These are phyloP conservation scores for Macroventuria anomochaeta DNA, from an alignment of 2,329 filamentous ascomycete genomes.

Conservation along the genomic window DNA sequence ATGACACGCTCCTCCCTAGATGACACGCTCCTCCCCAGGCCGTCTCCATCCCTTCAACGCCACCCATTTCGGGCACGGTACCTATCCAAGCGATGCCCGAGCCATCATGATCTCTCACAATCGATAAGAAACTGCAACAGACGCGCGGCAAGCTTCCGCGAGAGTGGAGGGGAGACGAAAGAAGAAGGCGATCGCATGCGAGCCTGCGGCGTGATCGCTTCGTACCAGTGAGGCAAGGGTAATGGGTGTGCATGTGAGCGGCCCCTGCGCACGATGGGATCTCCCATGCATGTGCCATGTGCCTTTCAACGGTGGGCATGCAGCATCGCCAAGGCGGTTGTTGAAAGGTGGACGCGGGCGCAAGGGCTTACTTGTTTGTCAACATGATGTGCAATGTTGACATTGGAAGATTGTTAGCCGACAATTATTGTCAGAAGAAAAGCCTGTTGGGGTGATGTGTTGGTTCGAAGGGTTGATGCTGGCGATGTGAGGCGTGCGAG, in stretches of 20 bases:
- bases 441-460: not conserved
- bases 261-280: conserved; percentile 8
- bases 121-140: conserved; percentile 1
- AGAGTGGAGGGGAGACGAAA: not conserved
- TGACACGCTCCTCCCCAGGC: conserved; percentile 7
- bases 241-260: conserved; percentile 7
- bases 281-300: conserved; percentile 16
- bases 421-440: not conserved
- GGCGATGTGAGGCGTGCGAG: conserved; percentile 6
- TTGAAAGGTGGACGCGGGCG: conserved; percentile 6
- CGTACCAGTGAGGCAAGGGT: not conserved
- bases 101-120: not conserved
- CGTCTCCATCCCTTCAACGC: conserved; percentile 4
- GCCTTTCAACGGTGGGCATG: conserved; percentile 10
- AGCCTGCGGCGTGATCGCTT: conserved; percentile 5
- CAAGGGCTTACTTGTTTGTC: conserved; percentile 7
- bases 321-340: conserved; percentile 12
- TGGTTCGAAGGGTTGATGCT: conserved; percentile 1
- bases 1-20: conserved; percentile 8
- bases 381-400: conserved; percentile 6
- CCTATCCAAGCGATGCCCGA: conserved; percentile 1
- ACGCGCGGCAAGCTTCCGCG: conserved; percentile 4
- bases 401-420: not conserved
- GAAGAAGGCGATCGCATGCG: conserved; percentile 8
- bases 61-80: conserved; percentile 12